These are phyloP conservation scores for Saitozyma sp. DNA, from an alignment of 768 basidiomycete species.

Conservation along the genomic window DNA sequence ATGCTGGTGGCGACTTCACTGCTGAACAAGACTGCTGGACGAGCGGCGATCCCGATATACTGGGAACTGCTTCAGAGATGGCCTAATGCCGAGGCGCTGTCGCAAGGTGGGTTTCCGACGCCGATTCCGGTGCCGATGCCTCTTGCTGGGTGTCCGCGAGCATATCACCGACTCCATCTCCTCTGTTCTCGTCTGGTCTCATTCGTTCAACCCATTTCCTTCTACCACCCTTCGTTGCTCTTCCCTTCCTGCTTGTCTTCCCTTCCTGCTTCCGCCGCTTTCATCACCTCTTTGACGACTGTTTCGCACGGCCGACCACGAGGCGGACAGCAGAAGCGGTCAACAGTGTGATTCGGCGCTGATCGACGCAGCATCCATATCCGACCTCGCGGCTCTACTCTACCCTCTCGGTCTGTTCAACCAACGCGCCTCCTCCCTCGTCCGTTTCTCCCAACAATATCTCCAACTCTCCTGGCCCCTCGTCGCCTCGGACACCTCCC, in stretches of 20 bases:
- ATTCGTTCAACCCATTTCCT: too few species aligned
- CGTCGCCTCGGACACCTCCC: constrained; percentile 30
- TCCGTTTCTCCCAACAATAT: constrained; percentile 61
- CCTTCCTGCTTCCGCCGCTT: too few species aligned
- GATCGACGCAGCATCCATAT: constrained; percentile 54
- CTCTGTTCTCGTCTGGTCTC: too few species aligned
- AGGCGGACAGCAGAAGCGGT: too few species aligned
- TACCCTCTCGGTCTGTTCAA: constrained; percentile 64
- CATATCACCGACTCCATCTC: too few species aligned
- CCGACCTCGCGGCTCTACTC: constrained; percentile 58
- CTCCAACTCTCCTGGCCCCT: constrained; percentile 46
- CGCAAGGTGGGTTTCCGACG: constrained; percentile 57
- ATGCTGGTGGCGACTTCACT: constrained; percentile 67
- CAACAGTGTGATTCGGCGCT: too few species aligned
- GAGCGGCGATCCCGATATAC: constrained; percentile 67
- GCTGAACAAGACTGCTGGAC: constrained; percentile 70
- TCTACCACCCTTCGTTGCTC: too few species aligned
- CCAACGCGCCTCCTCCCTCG: constrained; percentile 62
- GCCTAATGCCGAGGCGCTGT: constrained; percentile 62
- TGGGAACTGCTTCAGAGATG: constrained; percentile 62
- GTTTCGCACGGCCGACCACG: too few species aligned
- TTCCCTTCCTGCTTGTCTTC: too few species aligned
- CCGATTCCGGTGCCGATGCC: not conserved
- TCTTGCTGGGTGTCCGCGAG: constrained; percentile 1
- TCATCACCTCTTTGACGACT: too few species aligned